Base-by-base conservation (phyloP, 148 eudicot genomes). In the Heliosperma pusillum region DNA sequence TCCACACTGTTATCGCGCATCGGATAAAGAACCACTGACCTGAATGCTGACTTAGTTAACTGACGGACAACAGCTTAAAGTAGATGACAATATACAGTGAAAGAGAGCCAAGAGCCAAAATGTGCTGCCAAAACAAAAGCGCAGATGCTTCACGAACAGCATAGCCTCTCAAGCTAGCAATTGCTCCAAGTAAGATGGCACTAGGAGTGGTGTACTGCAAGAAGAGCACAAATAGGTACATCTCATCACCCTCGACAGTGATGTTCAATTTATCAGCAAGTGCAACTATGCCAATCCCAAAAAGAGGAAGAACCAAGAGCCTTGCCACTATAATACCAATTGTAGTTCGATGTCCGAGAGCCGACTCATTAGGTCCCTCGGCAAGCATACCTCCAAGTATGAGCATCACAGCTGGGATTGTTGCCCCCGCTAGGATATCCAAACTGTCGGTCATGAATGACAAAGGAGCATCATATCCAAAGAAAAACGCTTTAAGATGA, bases 331-430 rank as follows among this genome's bases (percentile, higher is more conserved):
- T 86, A 29, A 90, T 83, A 59, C 91, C 94, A 78, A 90, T 73
- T 6, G 84, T 88, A 6, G 91, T 86, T 29, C 85, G 78, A 33
- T 62, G 80, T 24, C 89, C 94, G 26, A 90, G 89, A 44, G 75
- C 80, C 1, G 91, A 90, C 0, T 83, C 87, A 66, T 81, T 86
- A 15, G 88, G 88, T 36, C 89, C 91, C 85, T 90, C 89, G 17
- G 91, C 85, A 30, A 88, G 86, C 89, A 88, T 86, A 47, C 91
- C 91, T 29, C 91, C 91, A 12, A 88, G 87, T 57, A 90, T 78
- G 74, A 90, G 90, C 91, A 90, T 90, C 70, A 90, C 89, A 40
- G 91, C 87, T 0, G 95, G 95, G 73, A 90, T 83, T 80, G 84
- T 86, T 7, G 91, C 94, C 69, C 83, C 91, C 0, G 88, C 91